phyloP scores from a whole-genome alignment of 345 rosid genomes.

The Salix brachista region DNA sequence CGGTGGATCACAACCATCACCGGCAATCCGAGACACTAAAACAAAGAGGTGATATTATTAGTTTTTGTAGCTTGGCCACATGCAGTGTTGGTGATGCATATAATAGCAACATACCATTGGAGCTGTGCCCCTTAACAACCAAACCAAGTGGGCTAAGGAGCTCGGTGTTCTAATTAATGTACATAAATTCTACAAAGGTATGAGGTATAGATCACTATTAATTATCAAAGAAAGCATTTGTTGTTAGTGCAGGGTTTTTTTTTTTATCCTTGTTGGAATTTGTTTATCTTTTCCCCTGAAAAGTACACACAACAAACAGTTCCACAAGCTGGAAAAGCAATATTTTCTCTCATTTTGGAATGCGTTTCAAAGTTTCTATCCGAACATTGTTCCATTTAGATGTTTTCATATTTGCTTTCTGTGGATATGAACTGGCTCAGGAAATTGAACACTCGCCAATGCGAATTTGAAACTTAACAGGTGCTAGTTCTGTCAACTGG shows the following conservation, averaged over 20 bases:
- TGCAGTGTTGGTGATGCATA: conserved; percentile 13
- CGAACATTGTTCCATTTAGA: background rate
- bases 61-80: background rate
- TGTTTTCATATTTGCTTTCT: background rate
- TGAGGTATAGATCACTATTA: conserved; percentile 12
- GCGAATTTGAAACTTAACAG: no score
- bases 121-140: conserved; percentile 6
- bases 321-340: background rate
- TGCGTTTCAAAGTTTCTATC: background rate
- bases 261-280: background rate
- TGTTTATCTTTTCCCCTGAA: background rate
- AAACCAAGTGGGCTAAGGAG: conserved; percentile 9
- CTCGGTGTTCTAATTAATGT: conserved; percentile 5
- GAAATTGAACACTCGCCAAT: background rate
- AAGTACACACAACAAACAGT: background rate
- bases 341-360: background rate
- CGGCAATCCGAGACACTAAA: conserved; percentile 42
- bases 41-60: conserved; percentile 42
- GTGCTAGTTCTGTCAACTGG: background rate
- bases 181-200: conserved; percentile 20
- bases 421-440: background rate
- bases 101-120: background rate
- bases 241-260: background rate
- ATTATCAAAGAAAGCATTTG: conserved; percentile 7
- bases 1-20: conserved; percentile 54